phyloP scores from a whole-genome alignment of 2,329 filamentous ascomycete genomes.

The Penicillium digitatum region DNA sequence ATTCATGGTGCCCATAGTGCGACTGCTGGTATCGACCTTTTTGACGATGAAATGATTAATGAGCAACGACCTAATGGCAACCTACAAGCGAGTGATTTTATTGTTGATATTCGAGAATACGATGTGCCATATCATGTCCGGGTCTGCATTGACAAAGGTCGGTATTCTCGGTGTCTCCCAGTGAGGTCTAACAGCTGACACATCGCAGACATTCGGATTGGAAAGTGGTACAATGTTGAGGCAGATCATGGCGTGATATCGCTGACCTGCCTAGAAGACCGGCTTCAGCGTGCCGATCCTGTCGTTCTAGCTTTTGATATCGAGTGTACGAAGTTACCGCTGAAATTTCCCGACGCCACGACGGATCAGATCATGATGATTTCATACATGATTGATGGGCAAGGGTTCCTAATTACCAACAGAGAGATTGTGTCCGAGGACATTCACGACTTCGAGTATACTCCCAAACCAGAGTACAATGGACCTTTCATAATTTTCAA shows the following conservation, averaged over 20 bases:
- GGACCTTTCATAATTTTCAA: conserved; percentile 98
- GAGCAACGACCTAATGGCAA: conserved; percentile 74
- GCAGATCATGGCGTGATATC: conserved; percentile 84
- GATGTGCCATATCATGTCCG: conserved; percentile 99
- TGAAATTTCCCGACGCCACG: conserved; percentile 93
- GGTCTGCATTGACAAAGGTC: conserved; percentile 92
- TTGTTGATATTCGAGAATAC: conserved; percentile 98
- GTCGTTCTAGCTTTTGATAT: conserved; percentile 99
- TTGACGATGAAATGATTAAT: conserved; percentile 83
- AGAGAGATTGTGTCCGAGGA: conserved; percentile 96
- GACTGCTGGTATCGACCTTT: conserved; percentile 85
- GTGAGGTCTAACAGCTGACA: conserved; percentile 22
- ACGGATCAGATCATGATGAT: conserved; percentile 99
- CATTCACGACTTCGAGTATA: conserved; percentile 97
- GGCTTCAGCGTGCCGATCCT: conserved; percentile 84
- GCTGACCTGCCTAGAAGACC: conserved; percentile 80
- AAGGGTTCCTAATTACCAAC: conserved; percentile 96
- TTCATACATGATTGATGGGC: conserved; percentile 99
- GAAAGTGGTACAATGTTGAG: conserved; percentile 95
- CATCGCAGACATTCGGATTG: conserved; percentile 76
- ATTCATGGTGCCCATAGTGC: conserved; percentile 49
- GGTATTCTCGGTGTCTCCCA: conserved; percentile 15
- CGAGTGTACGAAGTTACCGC: conserved; percentile 88
- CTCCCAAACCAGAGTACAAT: conserved; percentile 90
- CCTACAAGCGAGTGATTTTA: conserved; percentile 89